These are phyloP conservation scores for Leccinum huronense DNA, from an alignment of 1,284 basidiomycete genomes.

Conservation along the genomic window DNA sequence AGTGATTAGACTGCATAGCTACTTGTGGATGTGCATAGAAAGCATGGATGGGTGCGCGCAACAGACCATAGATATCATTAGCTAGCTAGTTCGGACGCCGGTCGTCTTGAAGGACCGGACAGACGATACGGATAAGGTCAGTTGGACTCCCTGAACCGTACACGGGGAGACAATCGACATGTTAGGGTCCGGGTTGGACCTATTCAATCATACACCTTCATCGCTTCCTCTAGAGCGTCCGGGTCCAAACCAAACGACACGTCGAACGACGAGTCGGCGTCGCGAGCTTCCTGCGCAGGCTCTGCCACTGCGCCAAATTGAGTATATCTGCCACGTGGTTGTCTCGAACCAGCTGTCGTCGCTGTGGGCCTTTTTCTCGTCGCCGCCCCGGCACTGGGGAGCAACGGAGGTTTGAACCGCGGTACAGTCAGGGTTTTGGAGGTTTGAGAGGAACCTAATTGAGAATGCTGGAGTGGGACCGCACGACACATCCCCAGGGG, in stretches of 20 bases:
- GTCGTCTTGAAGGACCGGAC: background rate
- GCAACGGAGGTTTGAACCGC: slow-evolving; percentile 33
- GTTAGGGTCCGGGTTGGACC: background rate
- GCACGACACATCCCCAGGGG: slow-evolving; percentile 33
- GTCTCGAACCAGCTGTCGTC: background rate
- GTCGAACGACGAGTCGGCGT: slow-evolving; percentile 34
- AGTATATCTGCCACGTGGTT: background rate
- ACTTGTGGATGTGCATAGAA: background rate
- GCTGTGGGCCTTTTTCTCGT: slow-evolving; percentile 7
- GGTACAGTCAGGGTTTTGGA: slow-evolving; percentile 24
- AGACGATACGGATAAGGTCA: background rate
- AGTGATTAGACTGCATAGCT: background rate
- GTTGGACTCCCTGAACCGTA: background rate
- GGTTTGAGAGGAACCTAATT: slow-evolving; percentile 23
- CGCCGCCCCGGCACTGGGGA: slow-evolving; percentile 11
- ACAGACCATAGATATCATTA: background rate
- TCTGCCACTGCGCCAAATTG: background rate
- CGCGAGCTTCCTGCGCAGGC: slow-evolving; percentile 4
- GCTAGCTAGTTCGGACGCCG: background rate
- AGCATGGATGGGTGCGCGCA: background rate
- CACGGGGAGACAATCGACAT: background rate
- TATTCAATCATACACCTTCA: slow-evolving; percentile 33
- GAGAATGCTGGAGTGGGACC: slow-evolving; percentile 21
- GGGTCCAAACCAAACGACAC: slow-evolving; percentile 33
- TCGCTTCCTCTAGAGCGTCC: slow-evolving; percentile 32